These are phyloP conservation scores for Sarocladium strictum DNA, from an alignment of 2,329 filamentous ascomycete species.

Conservation along the genomic window DNA sequence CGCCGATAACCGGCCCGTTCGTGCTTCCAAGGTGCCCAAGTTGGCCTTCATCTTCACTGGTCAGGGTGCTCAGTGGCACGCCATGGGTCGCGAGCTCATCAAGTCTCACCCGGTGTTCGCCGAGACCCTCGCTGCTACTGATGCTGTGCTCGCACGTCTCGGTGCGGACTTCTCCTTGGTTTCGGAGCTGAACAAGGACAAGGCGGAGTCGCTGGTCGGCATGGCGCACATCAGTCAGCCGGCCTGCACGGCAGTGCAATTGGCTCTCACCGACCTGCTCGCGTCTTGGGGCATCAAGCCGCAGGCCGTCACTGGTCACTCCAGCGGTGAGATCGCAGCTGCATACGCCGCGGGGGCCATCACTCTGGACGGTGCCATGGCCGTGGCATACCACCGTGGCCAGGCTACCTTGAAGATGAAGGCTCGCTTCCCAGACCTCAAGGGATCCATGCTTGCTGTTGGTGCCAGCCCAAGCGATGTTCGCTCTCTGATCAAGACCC, in stretches of 20 bases:
- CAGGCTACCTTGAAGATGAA: slow-evolving; percentile 10
- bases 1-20: slow-evolving; percentile 9
- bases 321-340: slow-evolving; percentile 34
- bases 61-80: slow-evolving; percentile 21
- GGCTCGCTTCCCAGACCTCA: slow-evolving; percentile 12
- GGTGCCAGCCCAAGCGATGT: slow-evolving; percentile 21
- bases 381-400: slow-evolving; percentile 10
- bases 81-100: slow-evolving; percentile 21
- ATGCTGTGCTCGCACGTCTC: neutral
- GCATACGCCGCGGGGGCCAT: slow-evolving; percentile 30
- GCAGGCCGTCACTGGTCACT: slow-evolving; percentile 31
- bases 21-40: neutral
- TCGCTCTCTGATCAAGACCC: neutral
- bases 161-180: neutral
- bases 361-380: slow-evolving; percentile 14
- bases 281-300: slow-evolving; percentile 22
- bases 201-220: neutral
- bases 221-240: slow-evolving; percentile 21
- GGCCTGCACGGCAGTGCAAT: slow-evolving; percentile 29
- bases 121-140: neutral
- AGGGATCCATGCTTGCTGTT: slow-evolving; percentile 51
- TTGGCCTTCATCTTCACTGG: slow-evolving; percentile 25
- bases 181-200: neutral
- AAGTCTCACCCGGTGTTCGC: slow-evolving; percentile 10
- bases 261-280: slow-evolving; percentile 34